Base-by-base conservation (phyloP, 306 rosid genomes). In the Quercus ilex region DNA sequence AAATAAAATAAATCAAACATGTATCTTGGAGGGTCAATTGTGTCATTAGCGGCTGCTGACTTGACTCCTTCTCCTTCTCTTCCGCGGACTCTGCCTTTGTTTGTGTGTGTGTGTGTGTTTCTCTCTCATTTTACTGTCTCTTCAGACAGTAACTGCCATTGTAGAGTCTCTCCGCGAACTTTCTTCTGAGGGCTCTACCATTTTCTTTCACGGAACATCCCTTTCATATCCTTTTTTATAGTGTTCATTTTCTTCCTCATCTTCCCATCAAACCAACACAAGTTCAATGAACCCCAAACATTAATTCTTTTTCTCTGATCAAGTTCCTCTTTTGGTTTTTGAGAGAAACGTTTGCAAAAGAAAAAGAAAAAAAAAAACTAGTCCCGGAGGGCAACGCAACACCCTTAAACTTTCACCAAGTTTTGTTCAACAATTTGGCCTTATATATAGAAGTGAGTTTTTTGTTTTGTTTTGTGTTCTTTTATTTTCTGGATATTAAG, bases 151-250 rank as follows among this genome's bases (percentile, higher is more conserved):
- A 49, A 49, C 17, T 49, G 53, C 53, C 17, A 49, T 49, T 49
- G 15, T 3, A 13, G 53, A 49, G 15, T 49, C 53, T 49, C 53
- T 49, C 53, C 28, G 25, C 74, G 77, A 78, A 74, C 77, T 77
- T 58, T 78, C 59, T 72, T 52, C 69, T 57, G 21, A 12, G 10
- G 3, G 15, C 30, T 58, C 72, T 65, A 5, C 41, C 7, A 11
- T 49, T 31, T 19, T 51, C 73, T 68, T 13, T 5, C 46, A 20
- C 53, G 80, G n/a, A 69, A 57, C 71, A 53, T 79, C 83, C 38
- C 77, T 35, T 70, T 58, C 65, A 30, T 70, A 8, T 38, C 17
- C n/a, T n/a, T 53, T 31, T 1, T 25, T n/a, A 65, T 38, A 0
- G 20, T 33, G 5, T 3, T 33, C 46, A 30, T 57, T 13, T 18